Evolutionary conservation across 2,329 filamentous ascomycete genomes (phyloP).

Genomic region (Pyrenochaeta sp.): DNA sequence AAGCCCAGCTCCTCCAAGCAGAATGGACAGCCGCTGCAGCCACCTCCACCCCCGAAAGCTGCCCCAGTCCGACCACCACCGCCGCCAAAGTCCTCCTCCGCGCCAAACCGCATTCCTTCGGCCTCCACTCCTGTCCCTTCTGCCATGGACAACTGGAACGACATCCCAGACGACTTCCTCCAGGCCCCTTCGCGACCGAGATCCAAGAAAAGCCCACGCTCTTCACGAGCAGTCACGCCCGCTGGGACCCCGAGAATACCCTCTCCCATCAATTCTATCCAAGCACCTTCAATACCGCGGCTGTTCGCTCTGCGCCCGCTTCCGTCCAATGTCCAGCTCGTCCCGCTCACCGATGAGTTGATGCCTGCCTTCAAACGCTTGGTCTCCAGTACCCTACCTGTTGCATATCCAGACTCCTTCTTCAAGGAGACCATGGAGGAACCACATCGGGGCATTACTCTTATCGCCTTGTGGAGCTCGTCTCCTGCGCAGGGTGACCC

Average conservation of each 20-base stretch:
- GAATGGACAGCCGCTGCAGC: conserved; percentile 17
- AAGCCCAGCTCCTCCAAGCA: conserved; percentile 49
- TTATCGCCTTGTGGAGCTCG: conserved; percentile 65
- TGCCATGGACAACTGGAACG: conserved; percentile 37
- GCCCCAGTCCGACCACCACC: conserved; percentile 20
- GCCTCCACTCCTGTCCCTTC: conserved; percentile 19
- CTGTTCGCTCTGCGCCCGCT: conserved; percentile 44
- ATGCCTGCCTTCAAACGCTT: conserved; percentile 65
- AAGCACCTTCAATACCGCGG: conserved; percentile 16
- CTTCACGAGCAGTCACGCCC: conserved; percentile 26
- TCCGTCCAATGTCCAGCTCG: conserved; percentile 61
- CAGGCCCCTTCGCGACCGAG: conserved; percentile 30
- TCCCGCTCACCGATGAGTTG: conserved; percentile 60
- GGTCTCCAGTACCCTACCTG: conserved; percentile 65
- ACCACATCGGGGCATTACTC: conserved; percentile 60
- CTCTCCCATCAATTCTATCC: conserved; percentile 17
- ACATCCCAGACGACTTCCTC: conserved; percentile 36
- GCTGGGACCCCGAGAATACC: conserved; percentile 20
- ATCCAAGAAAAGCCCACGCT: conserved; percentile 33
- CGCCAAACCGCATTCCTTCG: conserved; percentile 22
- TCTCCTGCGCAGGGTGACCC: conserved; percentile 5
- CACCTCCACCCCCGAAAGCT: conserved; percentile 8
- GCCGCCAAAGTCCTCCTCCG: conserved; percentile 28
- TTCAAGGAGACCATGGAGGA: conserved; percentile 67
- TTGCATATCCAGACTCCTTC: conserved; percentile 67